Evolutionary conservation across 306 rosid genomes (phyloP), one percentile per base, ranked within the genome.

Genomic region (Vicia faba): DNA sequence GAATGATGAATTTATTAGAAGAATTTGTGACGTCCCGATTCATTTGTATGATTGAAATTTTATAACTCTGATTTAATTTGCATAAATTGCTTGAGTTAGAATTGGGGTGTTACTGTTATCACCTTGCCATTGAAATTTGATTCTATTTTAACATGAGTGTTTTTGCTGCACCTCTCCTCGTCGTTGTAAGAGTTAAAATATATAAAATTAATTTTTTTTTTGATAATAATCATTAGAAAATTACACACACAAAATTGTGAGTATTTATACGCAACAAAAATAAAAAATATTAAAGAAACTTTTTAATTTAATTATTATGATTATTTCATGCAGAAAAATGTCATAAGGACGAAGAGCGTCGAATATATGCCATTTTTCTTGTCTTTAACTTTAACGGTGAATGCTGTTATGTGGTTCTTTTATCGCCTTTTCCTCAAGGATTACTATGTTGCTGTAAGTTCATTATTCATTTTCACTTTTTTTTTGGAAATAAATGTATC

Each of bases 401-500:
- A 84, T 63, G 99, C 97, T 57, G 96, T 90, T 57, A 82, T 73
- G 85, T 90, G 99, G 99, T 95, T 95, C 87, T 93, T 86, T 77
- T 95, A 90, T 66, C 97, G 99, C 16, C 81, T 90, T 70, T 61
- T 88, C 45, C 87, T 90, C 81, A 75, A 71, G 71, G 99, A 93
- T 82, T 82, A 84, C 61, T 84, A 88, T 78, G 89, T 93, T 62
- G 99, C 99, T 4, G 96, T 92, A 80, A 77, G 87, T 78, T 43
- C 25, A 58, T 46, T 38, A 57, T 50, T 50, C 13, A 50, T 48
- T 7, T 8, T 25, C 18, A 18, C 5, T 44, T 6, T 68, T 64
- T 23, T 40, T 8, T 19, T 40, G 43, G 2, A 63, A 11, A 28
- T 1, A 28, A 15, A 13, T 53, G 25, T 15, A 35, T 29, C 56